Conservation (phyloP, 2,329 filamentous ascomycete species). For the Cryphonectria naterciae region DNA sequence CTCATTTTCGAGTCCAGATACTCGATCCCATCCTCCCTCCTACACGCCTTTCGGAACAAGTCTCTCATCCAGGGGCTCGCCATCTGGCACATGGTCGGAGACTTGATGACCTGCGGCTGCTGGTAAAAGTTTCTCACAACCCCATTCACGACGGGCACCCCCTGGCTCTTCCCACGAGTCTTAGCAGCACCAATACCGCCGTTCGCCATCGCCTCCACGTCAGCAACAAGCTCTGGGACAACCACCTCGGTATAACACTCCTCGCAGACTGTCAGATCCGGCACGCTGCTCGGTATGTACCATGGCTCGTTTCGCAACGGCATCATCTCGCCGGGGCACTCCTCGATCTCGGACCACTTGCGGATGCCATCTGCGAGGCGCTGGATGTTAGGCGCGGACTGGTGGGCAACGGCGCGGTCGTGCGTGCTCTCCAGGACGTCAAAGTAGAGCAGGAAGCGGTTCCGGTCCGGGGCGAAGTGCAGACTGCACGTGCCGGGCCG, state of each 20-base stretch:
- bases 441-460: slow-evolving; percentile 63
- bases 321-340: slow-evolving; percentile 70
- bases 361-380: slow-evolving; percentile 68
- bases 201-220: slow-evolving; percentile 42
- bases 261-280: slow-evolving; percentile 81
- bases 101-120: slow-evolving; percentile 56
- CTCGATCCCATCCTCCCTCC: slow-evolving; percentile 63
- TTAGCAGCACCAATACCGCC: not conserved
- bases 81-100: slow-evolving; percentile 70
- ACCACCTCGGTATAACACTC: slow-evolving; percentile 84
- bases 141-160: not conserved
- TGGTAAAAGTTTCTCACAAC: slow-evolving; percentile 70
- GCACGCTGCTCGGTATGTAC: slow-evolving; percentile 77
- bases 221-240: slow-evolving; percentile 64
- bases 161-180: not conserved
- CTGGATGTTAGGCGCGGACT: slow-evolving; percentile 57
- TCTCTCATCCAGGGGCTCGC: slow-evolving; percentile 80
- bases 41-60: slow-evolving; percentile 70
- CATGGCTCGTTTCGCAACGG: slow-evolving; percentile 67
- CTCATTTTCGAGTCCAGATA: slow-evolving; percentile 62
- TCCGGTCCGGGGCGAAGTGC: slow-evolving; percentile 57
- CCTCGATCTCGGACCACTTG: slow-evolving; percentile 58
- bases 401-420: slow-evolving; percentile 51
- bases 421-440: slow-evolving; percentile 63
- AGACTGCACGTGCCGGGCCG: slow-evolving; percentile 69